Evolutionary conservation across 495 filamentous ascomycete genomes (phyloP).

Genomic region (Cenococcum geophilum): DNA sequence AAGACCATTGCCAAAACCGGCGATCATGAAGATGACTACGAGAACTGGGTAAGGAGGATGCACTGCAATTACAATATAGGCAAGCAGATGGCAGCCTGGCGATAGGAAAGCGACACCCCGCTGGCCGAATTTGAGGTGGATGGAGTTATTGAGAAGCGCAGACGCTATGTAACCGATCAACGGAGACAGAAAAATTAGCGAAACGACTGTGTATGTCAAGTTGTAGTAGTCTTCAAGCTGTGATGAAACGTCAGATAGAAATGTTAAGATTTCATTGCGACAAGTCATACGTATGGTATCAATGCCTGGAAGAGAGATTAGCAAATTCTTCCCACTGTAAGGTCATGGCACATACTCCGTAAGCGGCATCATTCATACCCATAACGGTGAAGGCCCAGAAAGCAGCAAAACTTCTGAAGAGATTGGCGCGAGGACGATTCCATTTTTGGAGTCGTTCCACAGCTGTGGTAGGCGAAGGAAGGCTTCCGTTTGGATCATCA

Average conservation of each 20-base stretch:
- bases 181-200: slow-evolving; percentile 58
- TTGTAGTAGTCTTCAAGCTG: slow-evolving; percentile 56
- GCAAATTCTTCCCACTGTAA: background rate
- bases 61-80: slow-evolving; percentile 53
- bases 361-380: slow-evolving; percentile 77
- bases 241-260: slow-evolving; percentile 19
- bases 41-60: slow-evolving; percentile 58
- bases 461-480: slow-evolving; percentile 39
- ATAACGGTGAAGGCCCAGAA: slow-evolving; percentile 71
- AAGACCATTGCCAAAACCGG: slow-evolving; percentile 60
- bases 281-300: slow-evolving; percentile 46
- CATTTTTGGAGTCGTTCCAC: slow-evolving; percentile 47
- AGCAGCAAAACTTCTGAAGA: slow-evolving; percentile 57
- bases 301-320: slow-evolving; percentile 46
- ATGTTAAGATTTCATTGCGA: slow-evolving; percentile 5
- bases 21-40: slow-evolving; percentile 52
- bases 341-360: slow-evolving; percentile 53
- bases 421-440: slow-evolving; percentile 64
- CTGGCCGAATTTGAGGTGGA: slow-evolving; percentile 60
- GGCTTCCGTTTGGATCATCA: slow-evolving; percentile 35
- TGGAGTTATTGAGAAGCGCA: slow-evolving; percentile 52
- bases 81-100: slow-evolving; percentile 57
- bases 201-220: slow-evolving; percentile 54
- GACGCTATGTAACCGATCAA: slow-evolving; percentile 53
- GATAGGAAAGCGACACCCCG: slow-evolving; percentile 65